A percentile compares a stretch with the other conserved stretches of the same genome.
Conservation (phyloP, 2,329 filamentous ascomycete species). For the Rutstroemia sp. region DNA sequence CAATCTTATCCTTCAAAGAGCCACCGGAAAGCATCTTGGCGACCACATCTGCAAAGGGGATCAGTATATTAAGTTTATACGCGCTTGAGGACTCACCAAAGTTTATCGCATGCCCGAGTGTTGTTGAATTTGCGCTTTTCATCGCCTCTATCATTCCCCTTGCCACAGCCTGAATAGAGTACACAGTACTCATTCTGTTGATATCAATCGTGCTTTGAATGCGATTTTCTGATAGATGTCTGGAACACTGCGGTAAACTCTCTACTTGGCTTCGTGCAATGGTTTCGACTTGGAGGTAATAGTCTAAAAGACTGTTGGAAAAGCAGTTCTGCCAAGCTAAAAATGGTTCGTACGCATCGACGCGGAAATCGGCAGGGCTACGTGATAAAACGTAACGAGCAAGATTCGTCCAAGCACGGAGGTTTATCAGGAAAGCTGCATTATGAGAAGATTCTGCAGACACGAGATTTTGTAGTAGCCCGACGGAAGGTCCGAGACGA, state of each 20-base stretch:
- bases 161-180: constrained; percentile 13
- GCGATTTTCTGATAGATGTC: not conserved
- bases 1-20: constrained; percentile 4
- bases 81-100: constrained; percentile 12
- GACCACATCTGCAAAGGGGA: constrained; percentile 1
- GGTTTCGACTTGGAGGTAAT: constrained; percentile 37
- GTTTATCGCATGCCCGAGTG: constrained; percentile 18
- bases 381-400: constrained; percentile 49
- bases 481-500: constrained; percentile 44
- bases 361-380: constrained; percentile 30
- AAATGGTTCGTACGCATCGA: constrained; percentile 41
- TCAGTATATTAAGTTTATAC: constrained; percentile 1
- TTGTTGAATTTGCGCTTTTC: constrained; percentile 13
- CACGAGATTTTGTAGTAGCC: constrained; percentile 53
- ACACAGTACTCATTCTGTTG: constrained; percentile 18
- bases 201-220: constrained; percentile 11
- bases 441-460: constrained; percentile 54
- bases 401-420: constrained; percentile 56
- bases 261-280: constrained; percentile 13
- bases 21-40: constrained; percentile 5
- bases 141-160: constrained; percentile 13
- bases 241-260: not conserved
- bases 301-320: constrained; percentile 49
- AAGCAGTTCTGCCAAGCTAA: constrained; percentile 49
- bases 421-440: constrained; percentile 56